Conservation (phyloP, 805 yeast species). For the Spathaspora boniae region DNA sequence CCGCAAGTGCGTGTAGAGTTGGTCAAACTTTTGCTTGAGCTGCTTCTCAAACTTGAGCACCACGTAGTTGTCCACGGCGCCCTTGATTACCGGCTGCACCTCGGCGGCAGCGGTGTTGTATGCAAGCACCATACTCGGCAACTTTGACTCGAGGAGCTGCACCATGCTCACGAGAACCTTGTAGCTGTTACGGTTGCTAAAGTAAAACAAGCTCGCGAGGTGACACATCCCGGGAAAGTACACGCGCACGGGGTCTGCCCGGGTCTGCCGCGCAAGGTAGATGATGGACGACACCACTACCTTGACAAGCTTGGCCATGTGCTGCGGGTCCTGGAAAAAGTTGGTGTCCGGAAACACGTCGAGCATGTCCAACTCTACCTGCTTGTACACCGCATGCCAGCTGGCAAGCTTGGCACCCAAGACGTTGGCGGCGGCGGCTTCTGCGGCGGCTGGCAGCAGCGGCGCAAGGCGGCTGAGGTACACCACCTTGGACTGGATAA, state of each 20-base stretch:
- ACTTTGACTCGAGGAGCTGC: conserved; percentile 32
- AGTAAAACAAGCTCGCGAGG: conserved; percentile 40
- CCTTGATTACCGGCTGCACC: conserved; percentile 4
- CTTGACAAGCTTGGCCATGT: conserved; percentile 13
- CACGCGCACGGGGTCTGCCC: conserved; percentile 9
- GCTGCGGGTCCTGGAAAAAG: conserved; percentile 14
- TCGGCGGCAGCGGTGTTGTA: conserved; percentile 8
- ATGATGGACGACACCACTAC: conserved; percentile 31
- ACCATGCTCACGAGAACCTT: conserved; percentile 39
- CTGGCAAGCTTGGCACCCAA: conserved; percentile 4
- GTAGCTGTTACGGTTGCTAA: conserved; percentile 28
- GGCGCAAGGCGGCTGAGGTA: too few relatives aligned
- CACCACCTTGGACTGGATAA: conserved; percentile 4
- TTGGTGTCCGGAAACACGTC: conserved; percentile 20
- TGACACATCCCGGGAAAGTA: conserved; percentile 36
- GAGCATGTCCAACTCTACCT: conserved; percentile 12
- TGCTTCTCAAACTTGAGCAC: conserved; percentile 43
- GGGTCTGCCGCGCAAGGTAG: conserved; percentile 9
- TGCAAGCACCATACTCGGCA: conserved; percentile 16
- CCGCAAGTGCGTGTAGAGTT: conserved; percentile 49
- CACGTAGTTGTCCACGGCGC: conserved; percentile 6
- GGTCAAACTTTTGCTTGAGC: conserved; percentile 39
- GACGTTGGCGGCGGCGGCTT: too few relatives aligned
- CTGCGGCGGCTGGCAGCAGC: too few relatives aligned
- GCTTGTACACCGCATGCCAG: conserved; percentile 7